These are phyloP conservation scores for Globisporangium radiosum DNA, from an alignment of 352 stramenopile genomes.

Conservation along the genomic window DNA sequence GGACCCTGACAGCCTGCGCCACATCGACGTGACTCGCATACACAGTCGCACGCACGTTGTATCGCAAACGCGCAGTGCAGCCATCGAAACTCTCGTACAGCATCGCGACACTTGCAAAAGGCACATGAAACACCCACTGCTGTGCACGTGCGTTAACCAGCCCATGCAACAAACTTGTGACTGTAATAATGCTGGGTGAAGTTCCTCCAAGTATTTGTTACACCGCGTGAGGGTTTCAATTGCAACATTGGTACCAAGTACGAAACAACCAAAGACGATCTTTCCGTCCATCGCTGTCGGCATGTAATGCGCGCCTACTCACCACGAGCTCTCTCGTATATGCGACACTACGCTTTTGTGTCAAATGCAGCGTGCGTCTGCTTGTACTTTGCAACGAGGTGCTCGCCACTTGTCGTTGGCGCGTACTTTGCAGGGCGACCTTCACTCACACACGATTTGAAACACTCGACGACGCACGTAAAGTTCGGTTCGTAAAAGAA, in stretches of 20 bases:
- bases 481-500: conserved; percentile 81
- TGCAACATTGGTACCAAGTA: too few relatives aligned
- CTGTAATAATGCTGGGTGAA: too few relatives aligned
- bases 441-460: conserved; percentile 46
- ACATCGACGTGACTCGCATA: conserved; percentile 88
- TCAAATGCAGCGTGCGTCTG: conserved; percentile 59
- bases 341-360: too few relatives aligned
- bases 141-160: too few relatives aligned
- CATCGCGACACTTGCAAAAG: conserved; percentile 92
- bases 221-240: too few relatives aligned
- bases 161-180: too few relatives aligned
- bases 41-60: conserved; percentile 93
- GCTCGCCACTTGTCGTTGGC: conserved; percentile 64
- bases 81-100: conserved; percentile 96
- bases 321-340: too few relatives aligned
- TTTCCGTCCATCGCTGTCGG: too few relatives aligned
- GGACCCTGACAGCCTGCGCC: conserved; percentile 94
- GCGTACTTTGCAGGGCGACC: conserved; percentile 46
- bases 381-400: conserved; percentile 73
- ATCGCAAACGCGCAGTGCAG: conserved; percentile 93
- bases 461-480: conserved; percentile 52
- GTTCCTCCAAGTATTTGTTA: too few relatives aligned
- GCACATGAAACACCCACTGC: too few relatives aligned
- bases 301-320: too few relatives aligned
- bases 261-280: too few relatives aligned